Evolutionary conservation across 495 filamentous ascomycete genomes (phyloP), one percentile per base, ranked within the genome.

Genomic region (Apodospora peruviana): DNA sequence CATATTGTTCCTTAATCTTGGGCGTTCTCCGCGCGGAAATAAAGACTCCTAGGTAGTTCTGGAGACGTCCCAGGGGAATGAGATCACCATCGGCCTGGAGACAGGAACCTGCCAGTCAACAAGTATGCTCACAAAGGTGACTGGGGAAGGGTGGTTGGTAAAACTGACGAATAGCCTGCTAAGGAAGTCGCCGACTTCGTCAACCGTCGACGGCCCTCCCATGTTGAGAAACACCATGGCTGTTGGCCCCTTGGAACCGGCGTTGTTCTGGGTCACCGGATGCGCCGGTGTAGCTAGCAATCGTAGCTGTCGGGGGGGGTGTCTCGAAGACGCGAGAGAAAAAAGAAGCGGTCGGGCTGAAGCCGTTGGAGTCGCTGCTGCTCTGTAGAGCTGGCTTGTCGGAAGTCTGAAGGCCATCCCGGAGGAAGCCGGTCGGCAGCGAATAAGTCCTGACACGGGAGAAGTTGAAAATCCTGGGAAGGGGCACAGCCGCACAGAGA

Each of bases 181-280:
- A n/a, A 99, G 76, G 56, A 97, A 99, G 62, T 85, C 82, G 50
- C 83, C 83, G 17, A 99, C 94, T 73, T 97, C 90, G 47, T 84
- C 75, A 10, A 83, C 82, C 5, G 86, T 96, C 12, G 89, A 89
- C 5, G 94, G 94, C 9, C 94, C 94, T 46, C 94, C 94, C 94
- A 99, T 99, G 71, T 99, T 99, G 66, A 99, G 78, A 53, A 99
- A 95, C 5, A 99, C 91, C 80, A 99, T 95, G 34, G 94, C 94
- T 0, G 94, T 99, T n/a, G 76, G 76, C 4, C 77, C 77, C 42
- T 68, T 70, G 2, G 71, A 72, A 10, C 66, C 67, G 12, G 55
- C 45, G 5, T 61, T 49, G 78, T 85, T 73, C 60, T 90, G 86
- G 4, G 84, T 88, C 4, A 89, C 86, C 3, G 90, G 87, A 3